These are phyloP conservation scores for Exophiala mesophila DNA, from an alignment of 2,329 filamentous ascomycete species.

Conservation along the genomic window DNA sequence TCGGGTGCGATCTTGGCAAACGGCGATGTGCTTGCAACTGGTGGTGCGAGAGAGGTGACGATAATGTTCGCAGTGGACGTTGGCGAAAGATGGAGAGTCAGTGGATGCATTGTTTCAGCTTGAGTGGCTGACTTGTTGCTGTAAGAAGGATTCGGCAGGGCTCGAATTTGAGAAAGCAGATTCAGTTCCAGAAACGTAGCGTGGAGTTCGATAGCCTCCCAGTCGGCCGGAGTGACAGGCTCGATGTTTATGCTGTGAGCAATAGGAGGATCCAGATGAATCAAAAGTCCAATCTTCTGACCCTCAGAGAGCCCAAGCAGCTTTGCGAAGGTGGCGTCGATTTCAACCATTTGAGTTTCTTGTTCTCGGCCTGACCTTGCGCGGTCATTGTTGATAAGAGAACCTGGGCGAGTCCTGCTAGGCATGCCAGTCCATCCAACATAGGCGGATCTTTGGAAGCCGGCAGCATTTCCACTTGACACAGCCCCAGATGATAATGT, in stretches of 20 bases:
- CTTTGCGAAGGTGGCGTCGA: slow-evolving; percentile 78
- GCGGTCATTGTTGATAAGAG: slow-evolving; percentile 54
- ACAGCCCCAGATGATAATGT: slow-evolving; percentile 45
- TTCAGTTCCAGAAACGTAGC: slow-evolving; percentile 94
- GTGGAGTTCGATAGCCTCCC: slow-evolving; percentile 97
- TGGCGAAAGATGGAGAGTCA: slow-evolving; percentile 89
- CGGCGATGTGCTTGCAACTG: slow-evolving; percentile 59
- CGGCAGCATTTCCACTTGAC: slow-evolving; percentile 43
- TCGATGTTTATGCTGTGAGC: slow-evolving; percentile 97
- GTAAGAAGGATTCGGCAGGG: slow-evolving; percentile 78
- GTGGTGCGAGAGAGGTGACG: slow-evolving; percentile 75
- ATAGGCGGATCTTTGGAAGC: slow-evolving; percentile 66
- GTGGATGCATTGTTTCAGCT: slow-evolving; percentile 61
- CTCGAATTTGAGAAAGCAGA: slow-evolving; percentile 85
- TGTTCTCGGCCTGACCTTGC: slow-evolving; percentile 71
- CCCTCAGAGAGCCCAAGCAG: slow-evolving; percentile 74
- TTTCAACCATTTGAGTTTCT: slow-evolving; percentile 72
- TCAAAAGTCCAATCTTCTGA: slow-evolving; percentile 63
- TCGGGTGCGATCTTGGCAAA: slow-evolving; percentile 93
- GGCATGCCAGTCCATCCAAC: slow-evolving; percentile 98
- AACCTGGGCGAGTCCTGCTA: slow-evolving; percentile 74
- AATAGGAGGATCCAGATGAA: slow-evolving; percentile 86
- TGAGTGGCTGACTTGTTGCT: slow-evolving; percentile 43
- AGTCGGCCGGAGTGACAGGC: slow-evolving; percentile 88
- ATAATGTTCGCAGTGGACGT: slow-evolving; percentile 92